Percentiles rank a stretch among this genome's conserved stretches.
phyloP scores from a whole-genome alignment of 2,329 filamentous ascomycete species.

The Alternaria panax region DNA sequence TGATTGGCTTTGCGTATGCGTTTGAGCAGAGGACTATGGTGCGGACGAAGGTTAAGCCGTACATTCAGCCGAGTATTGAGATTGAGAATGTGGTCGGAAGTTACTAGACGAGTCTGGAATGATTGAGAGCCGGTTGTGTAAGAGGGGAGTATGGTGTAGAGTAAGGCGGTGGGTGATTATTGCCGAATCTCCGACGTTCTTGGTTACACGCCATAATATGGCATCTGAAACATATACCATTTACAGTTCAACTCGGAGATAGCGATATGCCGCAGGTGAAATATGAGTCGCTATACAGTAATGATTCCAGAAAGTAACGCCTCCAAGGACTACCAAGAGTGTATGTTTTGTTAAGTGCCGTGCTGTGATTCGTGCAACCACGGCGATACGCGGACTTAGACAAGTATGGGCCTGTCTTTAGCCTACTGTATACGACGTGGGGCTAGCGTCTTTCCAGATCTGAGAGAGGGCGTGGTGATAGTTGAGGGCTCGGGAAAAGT shows the following conservation, averaged over 20 bases:
- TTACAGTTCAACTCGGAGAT: background rate
- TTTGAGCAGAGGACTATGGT: conserved; percentile 69
- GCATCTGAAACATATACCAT: background rate
- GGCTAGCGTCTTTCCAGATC: background rate
- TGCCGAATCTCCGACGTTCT: background rate
- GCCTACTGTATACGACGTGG: background rate
- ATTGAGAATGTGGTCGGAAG: conserved; percentile 52
- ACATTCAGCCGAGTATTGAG: conserved; percentile 59
- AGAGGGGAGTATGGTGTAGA: background rate
- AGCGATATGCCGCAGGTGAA: background rate
- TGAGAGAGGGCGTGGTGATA: accelerated
- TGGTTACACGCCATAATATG: background rate
- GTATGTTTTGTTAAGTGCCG: no score
- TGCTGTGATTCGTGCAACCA: background rate
- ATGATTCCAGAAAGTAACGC: no score
- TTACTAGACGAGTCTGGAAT: background rate
- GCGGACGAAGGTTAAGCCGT: conserved; percentile 57
- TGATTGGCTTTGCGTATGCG: conserved; percentile 72
- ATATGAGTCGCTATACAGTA: no score
- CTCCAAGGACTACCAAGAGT: no score
- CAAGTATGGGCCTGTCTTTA: background rate
- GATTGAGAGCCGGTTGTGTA: background rate
- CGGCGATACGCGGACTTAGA: background rate
- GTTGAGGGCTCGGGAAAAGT: no score
- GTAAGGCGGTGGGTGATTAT: background rate